Evolutionary conservation across 345 rosid genomes (phyloP).

Genomic region (Aegle marmelos): DNA sequence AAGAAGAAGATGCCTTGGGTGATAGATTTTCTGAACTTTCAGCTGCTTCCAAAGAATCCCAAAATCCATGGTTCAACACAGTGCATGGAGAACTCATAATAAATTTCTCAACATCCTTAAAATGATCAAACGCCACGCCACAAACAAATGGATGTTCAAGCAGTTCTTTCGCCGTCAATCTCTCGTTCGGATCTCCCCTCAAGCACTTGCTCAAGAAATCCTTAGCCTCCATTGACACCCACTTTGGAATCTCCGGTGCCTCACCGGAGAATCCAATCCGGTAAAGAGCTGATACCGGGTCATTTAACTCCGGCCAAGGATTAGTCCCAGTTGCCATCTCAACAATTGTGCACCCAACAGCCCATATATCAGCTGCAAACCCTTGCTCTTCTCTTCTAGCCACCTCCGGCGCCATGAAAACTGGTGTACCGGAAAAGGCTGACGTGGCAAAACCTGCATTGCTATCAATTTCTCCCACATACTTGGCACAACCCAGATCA

Average conservation of each 20-base stretch:
- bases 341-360: constrained; percentile 68
- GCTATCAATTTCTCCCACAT: constrained; percentile 9
- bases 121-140: constrained; percentile 9
- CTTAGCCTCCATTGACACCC: constrained; percentile 55
- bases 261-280: constrained; percentile 74
- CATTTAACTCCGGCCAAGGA: constrained; percentile 68
- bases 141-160: constrained; percentile 69
- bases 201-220: constrained; percentile 72
- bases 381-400: constrained; percentile 87
- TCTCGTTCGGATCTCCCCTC: constrained; percentile 50
- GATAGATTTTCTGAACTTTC: constrained; percentile 26
- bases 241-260: constrained; percentile 57
- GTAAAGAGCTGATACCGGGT: constrained; percentile 64
- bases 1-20: constrained; percentile 7
- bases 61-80: constrained; percentile 71
- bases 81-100: constrained; percentile 53
- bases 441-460: constrained; percentile 4
- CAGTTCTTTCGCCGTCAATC: constrained; percentile 62
- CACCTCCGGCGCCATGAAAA: constrained; percentile 93
- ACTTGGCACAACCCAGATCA: constrained; percentile 80
- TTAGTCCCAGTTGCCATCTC: constrained; percentile 76
- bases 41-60: constrained; percentile 52
- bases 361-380: constrained; percentile 84
- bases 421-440: constrained; percentile 78
- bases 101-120: constrained; percentile 8